These are phyloP conservation scores for Mortierella polycephala DNA, from an alignment of 371 early-diverging fungal genomes.

Conservation along the genomic window DNA sequence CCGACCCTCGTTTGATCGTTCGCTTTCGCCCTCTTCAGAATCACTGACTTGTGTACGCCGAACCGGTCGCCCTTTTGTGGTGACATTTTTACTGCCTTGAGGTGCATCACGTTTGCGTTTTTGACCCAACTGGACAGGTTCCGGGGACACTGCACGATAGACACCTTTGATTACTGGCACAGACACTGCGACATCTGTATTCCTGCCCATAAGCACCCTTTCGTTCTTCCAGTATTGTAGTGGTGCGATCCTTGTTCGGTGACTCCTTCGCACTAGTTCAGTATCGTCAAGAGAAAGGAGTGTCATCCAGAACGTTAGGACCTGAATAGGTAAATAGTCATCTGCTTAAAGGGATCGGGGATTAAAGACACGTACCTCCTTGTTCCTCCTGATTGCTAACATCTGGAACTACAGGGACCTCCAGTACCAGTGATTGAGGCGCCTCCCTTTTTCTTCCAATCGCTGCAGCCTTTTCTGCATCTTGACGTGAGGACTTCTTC, in stretches of 20 bases:
- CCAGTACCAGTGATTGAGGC: conserved; percentile 3
- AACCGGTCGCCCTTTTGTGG: not conserved
- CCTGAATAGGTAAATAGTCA: no score
- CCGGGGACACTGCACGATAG: conserved; percentile 17
- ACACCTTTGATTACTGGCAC: conserved; percentile 38
- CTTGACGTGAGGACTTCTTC: no score
- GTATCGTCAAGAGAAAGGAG: not conserved
- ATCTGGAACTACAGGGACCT: conserved; percentile 45
- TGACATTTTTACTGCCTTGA: not conserved
- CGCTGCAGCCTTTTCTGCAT: not conserved
- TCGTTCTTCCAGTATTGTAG: conserved; percentile 51
- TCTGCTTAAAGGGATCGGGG: not conserved
- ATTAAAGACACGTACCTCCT: conserved; percentile 19
- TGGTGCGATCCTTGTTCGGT: conserved; percentile 34
- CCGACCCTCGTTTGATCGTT: conserved; percentile 7
- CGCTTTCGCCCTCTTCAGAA: not conserved
- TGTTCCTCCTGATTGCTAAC: conserved; percentile 1
- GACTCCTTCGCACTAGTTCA: conserved; percentile 36
- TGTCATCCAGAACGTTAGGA: not conserved
- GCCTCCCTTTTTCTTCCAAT: not conserved
- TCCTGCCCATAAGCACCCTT: conserved; percentile 18
- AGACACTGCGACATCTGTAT: not conserved
- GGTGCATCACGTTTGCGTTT: conserved; percentile 9
- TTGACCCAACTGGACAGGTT: not conserved
- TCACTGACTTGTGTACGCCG: not conserved